Conservation (phyloP, 352 stramenopile genomes). For the Pythium insidiosum region DNA sequence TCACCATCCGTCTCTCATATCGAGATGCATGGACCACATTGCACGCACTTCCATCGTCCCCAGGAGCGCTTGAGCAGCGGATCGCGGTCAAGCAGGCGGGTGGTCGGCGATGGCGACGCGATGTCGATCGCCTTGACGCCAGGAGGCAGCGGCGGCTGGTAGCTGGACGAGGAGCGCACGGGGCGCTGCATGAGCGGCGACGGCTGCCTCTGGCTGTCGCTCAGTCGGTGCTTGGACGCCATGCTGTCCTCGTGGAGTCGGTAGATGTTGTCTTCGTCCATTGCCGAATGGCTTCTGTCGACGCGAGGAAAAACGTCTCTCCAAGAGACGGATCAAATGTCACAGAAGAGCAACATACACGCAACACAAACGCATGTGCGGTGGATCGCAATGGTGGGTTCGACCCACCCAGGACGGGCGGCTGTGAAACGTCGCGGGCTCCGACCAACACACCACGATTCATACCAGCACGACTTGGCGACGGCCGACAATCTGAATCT, state of each 20-base stretch:
- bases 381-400: no score
- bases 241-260: slow-evolving; percentile 11
- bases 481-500: no score
- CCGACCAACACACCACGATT: no score
- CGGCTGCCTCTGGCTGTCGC: slow-evolving; percentile 2
- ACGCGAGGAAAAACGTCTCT: no score
- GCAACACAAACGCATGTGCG: no score
- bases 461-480: no score
- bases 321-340: no score
- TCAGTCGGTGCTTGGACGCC: neutral
- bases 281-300: neutral
- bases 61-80: slow-evolving; percentile 55
- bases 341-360: no score
- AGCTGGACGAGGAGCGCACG: slow-evolving; percentile 8
- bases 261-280: slow-evolving; percentile 5
- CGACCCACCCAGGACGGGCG: no score
- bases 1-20: no score
- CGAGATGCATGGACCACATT: no score
- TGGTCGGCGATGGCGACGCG: slow-evolving; percentile 21
- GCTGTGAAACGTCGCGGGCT: no score
- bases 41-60: slow-evolving; percentile 70
- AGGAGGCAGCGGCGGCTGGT: slow-evolving; percentile 7
- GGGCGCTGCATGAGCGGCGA: slow-evolving; percentile 16
- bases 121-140: slow-evolving; percentile 15
- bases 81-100: slow-evolving; percentile 70